Evolutionary conservation across 108 stramenopile genomes (phyloP).

Genomic region (Skeletonema costatum): DNA sequence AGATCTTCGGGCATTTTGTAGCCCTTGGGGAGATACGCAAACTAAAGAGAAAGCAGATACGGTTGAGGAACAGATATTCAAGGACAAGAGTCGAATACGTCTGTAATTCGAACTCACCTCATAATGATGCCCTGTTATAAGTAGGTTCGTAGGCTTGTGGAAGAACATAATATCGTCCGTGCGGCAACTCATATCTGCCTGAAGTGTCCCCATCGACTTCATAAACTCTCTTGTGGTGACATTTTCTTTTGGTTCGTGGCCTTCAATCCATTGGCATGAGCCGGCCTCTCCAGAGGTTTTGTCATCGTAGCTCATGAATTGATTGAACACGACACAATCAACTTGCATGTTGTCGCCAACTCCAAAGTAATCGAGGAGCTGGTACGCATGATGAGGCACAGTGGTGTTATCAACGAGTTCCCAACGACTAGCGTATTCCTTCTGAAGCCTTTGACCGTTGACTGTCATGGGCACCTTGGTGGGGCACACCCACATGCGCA

Average conservation of each 20-base stretch:
- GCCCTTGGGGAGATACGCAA: not conserved
- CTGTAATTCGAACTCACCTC: not conserved
- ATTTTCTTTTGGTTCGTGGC: not conserved
- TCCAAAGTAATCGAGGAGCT: slow-evolving; percentile 5
- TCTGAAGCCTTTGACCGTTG: not conserved
- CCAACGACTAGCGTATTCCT: not conserved
- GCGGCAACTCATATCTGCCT: not conserved
- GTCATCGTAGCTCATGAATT: not conserved
- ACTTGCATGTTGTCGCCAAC: not conserved
- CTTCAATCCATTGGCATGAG: not conserved
- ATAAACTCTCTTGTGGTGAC: not conserved
- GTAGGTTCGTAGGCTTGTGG: not conserved
- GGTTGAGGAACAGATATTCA: too few relatives aligned
- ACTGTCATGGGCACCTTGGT: not conserved
- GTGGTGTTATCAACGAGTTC: not conserved
- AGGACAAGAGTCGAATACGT: too few relatives aligned
- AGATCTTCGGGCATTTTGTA: not conserved
- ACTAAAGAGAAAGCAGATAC: not conserved
- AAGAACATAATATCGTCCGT: not conserved
- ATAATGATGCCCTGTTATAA: not conserved
- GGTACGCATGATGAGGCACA: not conserved
- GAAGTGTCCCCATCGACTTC: not conserved
- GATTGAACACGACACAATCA: slow-evolving; percentile 2
- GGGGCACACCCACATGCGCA: not conserved
- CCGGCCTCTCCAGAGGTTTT: not conserved